Percentiles rank a stretch among this genome's conserved stretches.
Evolutionary conservation across 768 basidiomycete species (phyloP).

Genomic region (Suillus spraguei): DNA sequence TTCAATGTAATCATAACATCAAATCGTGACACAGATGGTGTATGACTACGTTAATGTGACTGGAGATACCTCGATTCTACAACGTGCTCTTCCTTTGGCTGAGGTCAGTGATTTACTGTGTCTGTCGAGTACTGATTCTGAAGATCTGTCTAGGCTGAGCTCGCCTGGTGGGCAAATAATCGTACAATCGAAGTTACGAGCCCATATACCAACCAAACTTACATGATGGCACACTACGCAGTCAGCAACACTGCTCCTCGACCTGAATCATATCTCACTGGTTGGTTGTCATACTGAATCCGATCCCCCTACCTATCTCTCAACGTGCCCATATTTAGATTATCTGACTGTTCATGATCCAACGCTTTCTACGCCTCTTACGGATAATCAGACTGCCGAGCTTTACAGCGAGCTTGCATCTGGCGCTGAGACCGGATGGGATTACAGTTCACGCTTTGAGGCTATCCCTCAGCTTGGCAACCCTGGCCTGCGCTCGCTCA

Average conservation of each 20-base stretch:
- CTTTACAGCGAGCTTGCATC: constrained; percentile 89
- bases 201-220: constrained; percentile 68
- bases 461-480: constrained; percentile 38
- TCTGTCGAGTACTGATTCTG: neutral
- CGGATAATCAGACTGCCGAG: constrained; percentile 55
- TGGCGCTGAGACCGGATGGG: constrained; percentile 79
- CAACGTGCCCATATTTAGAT: constrained; percentile 48
- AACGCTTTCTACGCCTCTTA: constrained; percentile 52
- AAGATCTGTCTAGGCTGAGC: constrained; percentile 56
- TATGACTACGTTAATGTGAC: constrained; percentile 76
- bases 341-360: constrained; percentile 78
- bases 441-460: constrained; percentile 48
- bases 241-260: constrained; percentile 87
- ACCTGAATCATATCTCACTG: constrained; percentile 79
- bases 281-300: constrained; percentile 34
- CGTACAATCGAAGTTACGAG: constrained; percentile 68
- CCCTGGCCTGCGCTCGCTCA: constrained; percentile 67
- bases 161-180: constrained; percentile 81
- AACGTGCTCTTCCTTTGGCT: constrained; percentile 80
- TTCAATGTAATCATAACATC: neutral
- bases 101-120: constrained; percentile 49
- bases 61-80: constrained; percentile 74
- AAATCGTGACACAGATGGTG: constrained; percentile 64
- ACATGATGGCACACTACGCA: constrained; percentile 69
- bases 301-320: constrained; percentile 9